Evolutionary conservation across 495 filamentous ascomycete genomes (phyloP).

Genomic region (Chaetomium tenue): DNA sequence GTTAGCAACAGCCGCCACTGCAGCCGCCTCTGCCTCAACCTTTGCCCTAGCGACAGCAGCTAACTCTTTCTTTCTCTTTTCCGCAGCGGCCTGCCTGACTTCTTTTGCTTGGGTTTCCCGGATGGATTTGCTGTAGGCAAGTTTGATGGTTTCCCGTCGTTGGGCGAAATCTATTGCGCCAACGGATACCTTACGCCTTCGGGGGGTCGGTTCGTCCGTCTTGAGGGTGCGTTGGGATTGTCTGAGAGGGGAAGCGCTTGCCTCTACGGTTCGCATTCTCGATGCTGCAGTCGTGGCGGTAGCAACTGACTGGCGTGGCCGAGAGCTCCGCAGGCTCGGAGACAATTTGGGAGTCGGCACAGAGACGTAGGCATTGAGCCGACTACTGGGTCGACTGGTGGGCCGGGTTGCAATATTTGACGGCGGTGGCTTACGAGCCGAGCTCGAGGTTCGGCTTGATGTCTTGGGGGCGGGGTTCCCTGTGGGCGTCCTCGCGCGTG

Average conservation of each 20-base stretch:
- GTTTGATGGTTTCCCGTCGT: slow-evolving; percentile 71
- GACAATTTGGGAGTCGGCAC: slow-evolving; percentile 51
- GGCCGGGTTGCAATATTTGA: slow-evolving; percentile 30
- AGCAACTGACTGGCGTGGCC: slow-evolving; percentile 76
- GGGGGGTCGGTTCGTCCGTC: slow-evolving; percentile 36
- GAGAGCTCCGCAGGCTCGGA: slow-evolving; percentile 77
- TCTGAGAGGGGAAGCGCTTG: slow-evolving; percentile 39
- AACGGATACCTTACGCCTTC: slow-evolving; percentile 52
- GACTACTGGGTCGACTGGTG: slow-evolving; percentile 40
- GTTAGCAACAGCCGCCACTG: slow-evolving; percentile 25
- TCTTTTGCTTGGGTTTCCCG: slow-evolving; percentile 64
- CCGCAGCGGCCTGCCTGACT: slow-evolving; percentile 45
- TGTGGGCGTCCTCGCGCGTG: slow-evolving; percentile 40
- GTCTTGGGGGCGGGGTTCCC: slow-evolving; percentile 39
- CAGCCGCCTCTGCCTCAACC: slow-evolving; percentile 35
- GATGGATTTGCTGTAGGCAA: slow-evolving; percentile 75
- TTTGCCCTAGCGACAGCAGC: slow-evolving; percentile 41
- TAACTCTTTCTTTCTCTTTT: slow-evolving; percentile 43
- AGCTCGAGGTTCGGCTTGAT: slow-evolving; percentile 35
- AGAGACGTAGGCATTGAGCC: slow-evolving; percentile 55
- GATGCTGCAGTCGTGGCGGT: slow-evolving; percentile 65
- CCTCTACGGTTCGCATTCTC: slow-evolving; percentile 54
- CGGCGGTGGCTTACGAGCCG: slow-evolving; percentile 36
- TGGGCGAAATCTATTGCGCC: slow-evolving; percentile 76
- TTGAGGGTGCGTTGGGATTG: slow-evolving; percentile 41